phyloP scores from a whole-genome alignment of 768 basidiomycete species.

The Calocybe gangraenosa region DNA sequence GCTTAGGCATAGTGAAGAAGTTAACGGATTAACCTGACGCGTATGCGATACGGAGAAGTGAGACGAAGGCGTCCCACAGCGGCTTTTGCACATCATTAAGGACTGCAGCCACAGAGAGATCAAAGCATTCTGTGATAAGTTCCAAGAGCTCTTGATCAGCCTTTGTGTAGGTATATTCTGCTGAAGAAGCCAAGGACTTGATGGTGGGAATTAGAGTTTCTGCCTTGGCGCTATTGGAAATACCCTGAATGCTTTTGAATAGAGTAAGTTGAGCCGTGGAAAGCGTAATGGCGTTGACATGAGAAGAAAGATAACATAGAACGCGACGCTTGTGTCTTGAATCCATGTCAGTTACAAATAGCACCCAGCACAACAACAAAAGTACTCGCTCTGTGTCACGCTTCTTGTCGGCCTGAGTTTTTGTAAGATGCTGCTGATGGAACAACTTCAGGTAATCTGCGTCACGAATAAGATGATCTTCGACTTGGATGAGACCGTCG shows the following conservation, averaged over 20 bases:
- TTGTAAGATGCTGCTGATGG: conserved; percentile 53
- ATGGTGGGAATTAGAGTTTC: conserved; percentile 59
- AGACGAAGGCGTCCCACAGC: conserved; percentile 50
- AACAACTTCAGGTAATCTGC: conserved; percentile 50
- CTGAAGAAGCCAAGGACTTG: conserved; percentile 28
- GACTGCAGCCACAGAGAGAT: conserved; percentile 37
- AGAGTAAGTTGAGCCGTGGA: conserved; percentile 48
- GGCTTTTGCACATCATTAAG: conserved; percentile 39
- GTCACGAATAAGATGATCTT: conserved; percentile 60
- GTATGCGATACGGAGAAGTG: conserved; percentile 40
- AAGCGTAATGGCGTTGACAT: conserved; percentile 56
- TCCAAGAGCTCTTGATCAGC: conserved; percentile 32
- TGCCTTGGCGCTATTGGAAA: conserved; percentile 45
- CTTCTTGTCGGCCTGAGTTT: conserved; percentile 48
- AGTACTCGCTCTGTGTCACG: conserved; percentile 48
- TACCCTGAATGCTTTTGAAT: conserved; percentile 39
- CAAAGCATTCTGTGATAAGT: conserved; percentile 47
- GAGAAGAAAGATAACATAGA: conserved; percentile 76
- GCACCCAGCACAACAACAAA: not conserved
- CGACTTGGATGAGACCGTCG: conserved; percentile 41
- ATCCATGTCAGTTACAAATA: conserved; percentile 1
- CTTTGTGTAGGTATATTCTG: conserved; percentile 15
- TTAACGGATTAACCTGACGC: conserved; percentile 31
- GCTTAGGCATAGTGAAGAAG: not conserved
- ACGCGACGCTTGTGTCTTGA: conserved; percentile 67